These are phyloP conservation scores for Ananas comosus DNA, from an alignment of 176 grass and related monocot genomes.

Conservation along the genomic window DNA sequence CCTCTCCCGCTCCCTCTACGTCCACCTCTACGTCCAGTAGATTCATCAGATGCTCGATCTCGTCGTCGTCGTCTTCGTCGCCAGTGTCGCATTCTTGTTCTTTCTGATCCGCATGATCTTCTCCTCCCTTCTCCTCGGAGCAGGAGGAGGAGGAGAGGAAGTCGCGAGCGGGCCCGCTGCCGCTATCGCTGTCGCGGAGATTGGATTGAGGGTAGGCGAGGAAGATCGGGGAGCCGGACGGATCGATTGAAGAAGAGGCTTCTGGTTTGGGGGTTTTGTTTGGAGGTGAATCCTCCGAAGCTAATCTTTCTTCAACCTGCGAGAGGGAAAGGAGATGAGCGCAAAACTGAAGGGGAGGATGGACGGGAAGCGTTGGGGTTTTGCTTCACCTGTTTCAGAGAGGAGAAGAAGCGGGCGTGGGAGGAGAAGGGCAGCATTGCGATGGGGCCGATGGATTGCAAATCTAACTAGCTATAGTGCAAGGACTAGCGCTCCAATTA, in stretches of 20 bases:
- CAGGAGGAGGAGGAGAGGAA: conserved; percentile 37
- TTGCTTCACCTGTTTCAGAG: conserved; percentile 33
- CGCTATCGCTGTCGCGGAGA: neutral
- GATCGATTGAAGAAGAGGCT: neutral
- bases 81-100: no score
- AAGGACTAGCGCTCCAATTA: no score
- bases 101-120: neutral
- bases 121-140: neutral
- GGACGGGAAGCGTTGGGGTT: neutral
- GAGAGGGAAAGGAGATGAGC: neutral
- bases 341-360: neutral
- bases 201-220: conserved; percentile 17
- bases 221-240: conserved; percentile 34
- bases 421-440: conserved; percentile 37
- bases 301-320: conserved; percentile 44
- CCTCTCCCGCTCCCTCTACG: neutral
- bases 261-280: neutral
- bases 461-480: no score
- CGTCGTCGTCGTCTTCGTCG: conserved; percentile 22
- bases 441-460: neutral
- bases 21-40: conserved; percentile 30
- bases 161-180: conserved; percentile 41
- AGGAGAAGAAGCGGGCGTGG: conserved; percentile 45
- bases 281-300: conserved; percentile 10
- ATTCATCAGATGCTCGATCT: conserved; percentile 42